Base-by-base conservation (phyloP, 2,329 filamentous ascomycete genomes). In the Exophiala mesophila region DNA sequence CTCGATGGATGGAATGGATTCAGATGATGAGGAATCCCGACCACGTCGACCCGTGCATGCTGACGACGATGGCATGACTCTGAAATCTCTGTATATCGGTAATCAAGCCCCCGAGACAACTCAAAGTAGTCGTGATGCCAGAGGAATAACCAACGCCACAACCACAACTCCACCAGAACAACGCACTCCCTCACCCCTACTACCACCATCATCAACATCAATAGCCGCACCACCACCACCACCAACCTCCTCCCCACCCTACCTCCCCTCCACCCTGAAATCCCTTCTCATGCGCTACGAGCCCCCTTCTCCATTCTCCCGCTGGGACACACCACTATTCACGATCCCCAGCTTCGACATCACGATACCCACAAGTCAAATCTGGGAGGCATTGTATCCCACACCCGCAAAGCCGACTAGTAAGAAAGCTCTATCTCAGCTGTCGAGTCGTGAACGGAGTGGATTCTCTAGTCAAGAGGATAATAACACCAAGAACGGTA, bases 221-320 rank as follows among this genome's bases (percentile, higher is more conserved):
- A 61, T n/a, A n/a, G n/a, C n/a, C n/a, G 38, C 41, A 3, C 33
- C 18, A 9, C 33, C 38, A 13, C 51, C 52, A 4, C 20, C 43
- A 5, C 65, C 39, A 55, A 61, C 21, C 54, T 59, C 41, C 46
- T 58, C 36, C 54, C 61, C 16, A 53, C 56, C 53, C 2, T 81
- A 82, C 54, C 68, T 69, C 0, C 58, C 72, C 4, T 73, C 76
- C 12, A 71, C 79, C 39, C 77, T 82, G 53, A 70, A 78, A 49
- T 82, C 82, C 55, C 71, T 83, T 31, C 71, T 80, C 53, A 82
- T 79, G 62, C 70, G 79, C 45, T 82, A 81, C 57, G 79, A 83
- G 63, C 79, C 82, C 62, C 78, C 78, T n/a, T 79, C 77, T 56
- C 77, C 75, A 26, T 77, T 80, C 69, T 77, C 69, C 35, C 70